Evolutionary conservation across 164 flowering plant species (phyloP).

Genomic region (Magnolia kwangsiensis): DNA sequence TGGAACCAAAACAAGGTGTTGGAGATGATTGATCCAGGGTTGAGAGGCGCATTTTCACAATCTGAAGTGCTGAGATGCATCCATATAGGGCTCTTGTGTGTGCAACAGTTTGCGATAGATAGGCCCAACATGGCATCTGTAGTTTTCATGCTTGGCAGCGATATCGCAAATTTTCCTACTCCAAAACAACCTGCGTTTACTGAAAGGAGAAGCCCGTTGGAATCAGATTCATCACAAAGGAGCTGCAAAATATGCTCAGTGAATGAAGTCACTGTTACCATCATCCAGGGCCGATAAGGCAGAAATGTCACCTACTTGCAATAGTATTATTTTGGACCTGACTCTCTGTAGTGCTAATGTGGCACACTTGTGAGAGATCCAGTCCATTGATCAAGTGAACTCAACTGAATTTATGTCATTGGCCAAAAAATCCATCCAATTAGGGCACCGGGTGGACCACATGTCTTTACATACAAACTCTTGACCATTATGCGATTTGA

Average conservation of each 20-base stretch:
- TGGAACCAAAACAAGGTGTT: conserved; percentile 8
- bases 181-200: conserved; percentile 12
- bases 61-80: conserved; percentile 10
- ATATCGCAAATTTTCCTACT: conserved; percentile 8
- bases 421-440: too few relatives aligned
- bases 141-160: conserved; percentile 15
- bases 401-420: too few relatives aligned
- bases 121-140: conserved; percentile 8
- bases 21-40: conserved; percentile 2
- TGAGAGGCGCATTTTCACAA: not conserved
- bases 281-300: not conserved
- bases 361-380: too few relatives aligned
- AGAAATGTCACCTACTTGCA: too few relatives aligned
- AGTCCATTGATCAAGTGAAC: too few relatives aligned
- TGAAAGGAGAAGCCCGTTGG: not conserved
- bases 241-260: not conserved
- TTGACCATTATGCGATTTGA: too few relatives aligned
- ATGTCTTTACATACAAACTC: too few relatives aligned
- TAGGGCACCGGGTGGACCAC: too few relatives aligned
- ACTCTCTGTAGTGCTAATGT: too few relatives aligned
- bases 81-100: conserved; percentile 13
- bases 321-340: too few relatives aligned
- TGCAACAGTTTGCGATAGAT: conserved; percentile 10
- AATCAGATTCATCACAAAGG: not conserved
- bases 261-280: not conserved